Evolutionary conservation across 2,329 filamentous ascomycete species (phyloP).

Genomic region (Aureobasidium melanogenum): DNA sequence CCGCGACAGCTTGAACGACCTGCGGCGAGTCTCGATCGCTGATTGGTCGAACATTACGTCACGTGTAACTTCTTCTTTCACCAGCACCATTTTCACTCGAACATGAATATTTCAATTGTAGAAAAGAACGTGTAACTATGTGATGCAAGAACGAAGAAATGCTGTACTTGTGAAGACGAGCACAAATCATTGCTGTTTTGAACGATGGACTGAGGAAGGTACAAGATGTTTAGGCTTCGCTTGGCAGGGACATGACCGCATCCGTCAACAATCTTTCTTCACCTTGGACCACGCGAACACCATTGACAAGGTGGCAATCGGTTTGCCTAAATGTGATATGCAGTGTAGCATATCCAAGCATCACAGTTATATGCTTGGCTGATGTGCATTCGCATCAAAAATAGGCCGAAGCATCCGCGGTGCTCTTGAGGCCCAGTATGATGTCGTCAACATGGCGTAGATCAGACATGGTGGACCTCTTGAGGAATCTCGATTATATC

Average conservation of each 20-base stretch:
- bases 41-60: slow-evolving; percentile 4
- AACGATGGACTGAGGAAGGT: neutral
- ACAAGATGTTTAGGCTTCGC: neutral
- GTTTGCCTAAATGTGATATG: neutral
- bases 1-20: neutral
- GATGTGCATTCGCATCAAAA: neutral
- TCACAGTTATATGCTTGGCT: neutral
- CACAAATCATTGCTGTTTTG: no score
- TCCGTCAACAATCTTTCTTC: neutral
- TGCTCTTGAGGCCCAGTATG: neutral
- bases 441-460: slow-evolving; percentile 12
- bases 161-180: no score
- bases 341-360: neutral
- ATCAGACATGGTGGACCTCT: neutral
- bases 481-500: neutral
- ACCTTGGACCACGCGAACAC: neutral
- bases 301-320: neutral
- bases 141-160: no score
- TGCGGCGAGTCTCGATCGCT: neutral
- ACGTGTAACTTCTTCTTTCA: neutral
- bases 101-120: neutral
- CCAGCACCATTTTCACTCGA: neutral
- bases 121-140: no score
- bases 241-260: slow-evolving; percentile 1
- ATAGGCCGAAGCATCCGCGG: neutral